Conservation (phyloP, 768 basidiomycete genomes). For the Phylloporus sp. region DNA sequence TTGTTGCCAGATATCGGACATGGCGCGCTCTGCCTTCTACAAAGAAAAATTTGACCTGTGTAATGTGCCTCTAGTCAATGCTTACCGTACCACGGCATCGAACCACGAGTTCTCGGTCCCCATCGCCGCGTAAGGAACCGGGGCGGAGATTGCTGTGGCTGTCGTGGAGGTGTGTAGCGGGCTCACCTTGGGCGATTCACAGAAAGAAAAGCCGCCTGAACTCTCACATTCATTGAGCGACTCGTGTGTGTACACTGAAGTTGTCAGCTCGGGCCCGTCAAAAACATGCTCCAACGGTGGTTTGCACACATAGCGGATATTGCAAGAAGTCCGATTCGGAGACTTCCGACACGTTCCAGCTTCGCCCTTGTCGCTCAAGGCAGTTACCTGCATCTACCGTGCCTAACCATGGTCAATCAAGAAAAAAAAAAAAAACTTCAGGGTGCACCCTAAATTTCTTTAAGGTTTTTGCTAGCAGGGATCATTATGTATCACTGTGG, state of each 20-base stretch:
- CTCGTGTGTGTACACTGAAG: background rate
- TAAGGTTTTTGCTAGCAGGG: conserved; percentile 20
- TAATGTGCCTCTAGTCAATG: conserved; percentile 5
- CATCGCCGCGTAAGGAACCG: conserved; percentile 11
- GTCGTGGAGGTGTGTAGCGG: background rate
- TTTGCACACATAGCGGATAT: background rate
- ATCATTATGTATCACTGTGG: conserved; percentile 30
- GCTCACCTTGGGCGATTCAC: background rate
- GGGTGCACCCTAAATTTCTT: conserved; percentile 31
- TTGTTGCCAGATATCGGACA: conserved; percentile 9
- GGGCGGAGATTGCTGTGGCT: conserved; percentile 30
- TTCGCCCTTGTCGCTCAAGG: conserved; percentile 10
- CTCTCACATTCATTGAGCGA: conserved; percentile 12
- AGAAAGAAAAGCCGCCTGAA: background rate
- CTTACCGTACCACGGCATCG: conserved; percentile 6
- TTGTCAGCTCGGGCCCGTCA: conserved; percentile 23
- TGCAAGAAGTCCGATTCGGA: conserved; percentile 20
- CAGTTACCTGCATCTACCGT: conserved; percentile 9
- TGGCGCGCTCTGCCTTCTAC: conserved; percentile 1
- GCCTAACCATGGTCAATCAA: conserved; percentile 14
- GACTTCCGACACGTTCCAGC: conserved; percentile 17
- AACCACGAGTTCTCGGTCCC: conserved; percentile 2
- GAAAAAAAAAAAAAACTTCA: conserved; percentile 18
- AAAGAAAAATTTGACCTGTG: conserved; percentile 17
- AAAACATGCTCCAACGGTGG: background rate